Evolutionary conservation across 352 stramenopile genomes (phyloP).

Genomic region (Phytophthora macrochlamydospora): DNA sequence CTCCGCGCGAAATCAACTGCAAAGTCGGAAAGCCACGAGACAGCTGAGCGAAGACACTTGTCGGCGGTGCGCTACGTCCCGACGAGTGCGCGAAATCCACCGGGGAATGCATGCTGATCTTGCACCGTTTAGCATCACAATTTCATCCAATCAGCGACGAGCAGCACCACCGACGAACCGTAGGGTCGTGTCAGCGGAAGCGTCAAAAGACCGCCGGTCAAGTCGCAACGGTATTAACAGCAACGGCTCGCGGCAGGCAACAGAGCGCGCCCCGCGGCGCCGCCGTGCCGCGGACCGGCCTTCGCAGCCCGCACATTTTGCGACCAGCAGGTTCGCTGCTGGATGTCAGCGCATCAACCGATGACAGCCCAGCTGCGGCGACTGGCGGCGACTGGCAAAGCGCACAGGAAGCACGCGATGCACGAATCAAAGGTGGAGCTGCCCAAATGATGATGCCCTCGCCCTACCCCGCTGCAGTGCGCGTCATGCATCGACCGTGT

Average conservation of each 20-base stretch:
- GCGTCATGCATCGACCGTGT: constrained; percentile 11
- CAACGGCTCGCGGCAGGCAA: background rate
- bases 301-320: background rate
- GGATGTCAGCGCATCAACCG: background rate
- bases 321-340: background rate
- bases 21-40: too few relatives aligned
- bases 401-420: constrained; percentile 2
- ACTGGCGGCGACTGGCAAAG: constrained; percentile 6
- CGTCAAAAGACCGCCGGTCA: background rate
- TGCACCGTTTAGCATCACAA: background rate
- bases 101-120: background rate
- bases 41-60: too few relatives aligned
- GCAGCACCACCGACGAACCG: background rate
- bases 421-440: constrained; percentile 3
- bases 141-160: background rate
- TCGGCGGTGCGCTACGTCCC: background rate
- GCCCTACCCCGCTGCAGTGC: constrained; percentile 1
- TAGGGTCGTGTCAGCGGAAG: too few relatives aligned
- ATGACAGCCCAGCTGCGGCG: background rate
- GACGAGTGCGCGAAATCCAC: background rate
- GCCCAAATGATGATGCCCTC: constrained; percentile 8
- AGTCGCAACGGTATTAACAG: background rate
- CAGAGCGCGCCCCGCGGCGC: background rate
- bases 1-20: too few relatives aligned
- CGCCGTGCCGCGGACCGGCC: too few relatives aligned